Evolutionary conservation across 2,329 filamentous ascomycete genomes (phyloP).

Genomic region (Rutstroemia sp.): DNA sequence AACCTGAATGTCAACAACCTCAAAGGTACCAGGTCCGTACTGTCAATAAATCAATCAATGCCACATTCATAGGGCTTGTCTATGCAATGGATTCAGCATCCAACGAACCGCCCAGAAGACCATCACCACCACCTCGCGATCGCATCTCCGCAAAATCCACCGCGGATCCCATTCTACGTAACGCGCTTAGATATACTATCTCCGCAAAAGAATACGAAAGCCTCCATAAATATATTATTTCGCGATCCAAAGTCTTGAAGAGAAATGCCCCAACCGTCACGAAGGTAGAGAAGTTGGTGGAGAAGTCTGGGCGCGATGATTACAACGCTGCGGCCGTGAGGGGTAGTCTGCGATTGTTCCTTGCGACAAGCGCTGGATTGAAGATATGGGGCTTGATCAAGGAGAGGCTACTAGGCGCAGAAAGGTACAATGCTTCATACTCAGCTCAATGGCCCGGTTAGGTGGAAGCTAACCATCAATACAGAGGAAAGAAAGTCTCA

Average conservation of each 20-base stretch:
- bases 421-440: constrained; percentile 5
- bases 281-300: constrained; percentile 40
- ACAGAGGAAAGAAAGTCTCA: constrained; percentile 39
- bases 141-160: constrained; percentile 27
- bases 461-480: constrained; percentile 8
- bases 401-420: constrained; percentile 38
- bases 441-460: background rate
- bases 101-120: constrained; percentile 13
- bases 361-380: constrained; percentile 54
- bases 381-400: constrained; percentile 53
- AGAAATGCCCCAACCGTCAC: constrained; percentile 48
- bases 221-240: constrained; percentile 76
- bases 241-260: constrained; percentile 54
- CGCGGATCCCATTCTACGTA: constrained; percentile 68
- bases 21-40: background rate
- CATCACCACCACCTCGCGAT: constrained; percentile 11
- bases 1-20: background rate
- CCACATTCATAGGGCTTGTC: background rate
- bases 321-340: constrained; percentile 65
- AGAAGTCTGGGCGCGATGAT: constrained; percentile 42
- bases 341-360: constrained; percentile 63
- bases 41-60: background rate
- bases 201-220: constrained; percentile 77
- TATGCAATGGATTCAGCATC: constrained; percentile 16
- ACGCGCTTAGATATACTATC: constrained; percentile 80